Evolutionary conservation across 2,329 filamentous ascomycete species (phyloP).

Genomic region (Nigrospora osmanthi): DNA sequence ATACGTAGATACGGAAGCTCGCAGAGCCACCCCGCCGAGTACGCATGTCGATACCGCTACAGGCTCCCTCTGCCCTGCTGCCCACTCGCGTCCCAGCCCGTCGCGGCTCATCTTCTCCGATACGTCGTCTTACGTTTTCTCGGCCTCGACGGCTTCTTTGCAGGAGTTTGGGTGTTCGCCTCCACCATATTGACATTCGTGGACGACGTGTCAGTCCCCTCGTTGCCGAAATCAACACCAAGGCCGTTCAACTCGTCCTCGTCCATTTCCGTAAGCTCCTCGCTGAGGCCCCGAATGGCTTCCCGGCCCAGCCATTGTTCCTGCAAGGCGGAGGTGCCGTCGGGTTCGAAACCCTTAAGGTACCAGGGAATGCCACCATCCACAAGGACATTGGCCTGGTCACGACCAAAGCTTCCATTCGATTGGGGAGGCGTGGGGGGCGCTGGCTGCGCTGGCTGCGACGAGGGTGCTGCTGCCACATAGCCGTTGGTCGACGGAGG

Average conservation of each 20-base stretch:
- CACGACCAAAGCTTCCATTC: slow-evolving; percentile 45
- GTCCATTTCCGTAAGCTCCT: slow-evolving; percentile 85
- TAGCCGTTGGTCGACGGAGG: slow-evolving; percentile 42
- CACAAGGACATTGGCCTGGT: slow-evolving; percentile 44
- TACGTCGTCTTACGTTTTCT: slow-evolving; percentile 6
- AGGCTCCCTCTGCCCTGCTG: too few relatives aligned
- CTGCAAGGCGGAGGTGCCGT: slow-evolving; percentile 72
- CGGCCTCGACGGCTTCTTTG: slow-evolving; percentile 4
- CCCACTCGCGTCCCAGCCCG: too few relatives aligned
- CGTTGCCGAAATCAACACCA: slow-evolving; percentile 43
- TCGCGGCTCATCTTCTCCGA: slow-evolving; percentile 1
- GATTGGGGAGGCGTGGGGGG: slow-evolving; percentile 63
- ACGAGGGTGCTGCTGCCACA: slow-evolving; percentile 10
- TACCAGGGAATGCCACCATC: slow-evolving; percentile 86
- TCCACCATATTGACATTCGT: neutral
- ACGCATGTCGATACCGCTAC: too few relatives aligned
- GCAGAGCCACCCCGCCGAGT: too few relatives aligned
- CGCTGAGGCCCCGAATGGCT: slow-evolving; percentile 61
- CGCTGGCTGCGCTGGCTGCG: slow-evolving; percentile 20
- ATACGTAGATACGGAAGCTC: too few relatives aligned
- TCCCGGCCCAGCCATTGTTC: slow-evolving; percentile 69
- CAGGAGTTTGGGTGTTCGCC: neutral
- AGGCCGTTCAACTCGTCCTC: slow-evolving; percentile 79
- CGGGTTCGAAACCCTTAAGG: slow-evolving; percentile 68
- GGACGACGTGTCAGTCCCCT: slow-evolving; percentile 33